Evolutionary conservation across 768 basidiomycete species (phyloP), one percentile per base, ranked within the genome.

Genomic region (Mycena floridula): DNA sequence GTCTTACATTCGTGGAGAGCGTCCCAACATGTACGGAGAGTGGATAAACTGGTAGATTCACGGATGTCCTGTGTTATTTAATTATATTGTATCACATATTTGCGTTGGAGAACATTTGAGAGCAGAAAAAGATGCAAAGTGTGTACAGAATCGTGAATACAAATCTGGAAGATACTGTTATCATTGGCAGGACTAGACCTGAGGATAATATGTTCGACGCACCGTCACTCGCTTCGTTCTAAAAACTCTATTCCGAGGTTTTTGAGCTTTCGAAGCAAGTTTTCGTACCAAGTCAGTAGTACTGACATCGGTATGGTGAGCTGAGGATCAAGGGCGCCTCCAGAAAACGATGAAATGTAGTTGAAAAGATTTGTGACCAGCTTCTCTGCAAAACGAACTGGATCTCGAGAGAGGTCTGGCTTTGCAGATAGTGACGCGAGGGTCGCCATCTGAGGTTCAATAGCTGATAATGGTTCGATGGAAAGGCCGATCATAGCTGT

Each of bases 1-100:
- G 68, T 77, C 80, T 43, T 95, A 88, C 61, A 61, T 96, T 43
- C 73, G 93, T 5, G 86, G 83, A 2, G 92, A 96, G 63, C 65
- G 79, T 24, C 90, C 93, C 18, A 96, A 94, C 59, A 89, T 91
- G 88, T 93, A 93, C 63, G 90, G 91, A 25, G 91, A 93, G 66
- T 79, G 76, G 77, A 35, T 68, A 13, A 35, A 42, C 24, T 56
- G 51, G 53, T 42, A 50, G n/a, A n/a, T n/a, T n/a, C n/a, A n/a
- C n/a, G n/a, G n/a, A n/a, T n/a, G n/a, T n/a, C n/a, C n/a, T n/a
- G n/a, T n/a, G n/a, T n/a, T n/a, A n/a, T n/a, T n/a, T n/a, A n/a
- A n/a, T n/a, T n/a, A n/a, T n/a, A n/a, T n/a, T n/a, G n/a, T n/a
- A n/a, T n/a, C n/a, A n/a, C n/a, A n/a, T n/a, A n/a, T n/a, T n/a